Evolutionary conservation across 176 grass and related monocot genomes (phyloP).

Genomic region (Paspalum vaginatum): DNA sequence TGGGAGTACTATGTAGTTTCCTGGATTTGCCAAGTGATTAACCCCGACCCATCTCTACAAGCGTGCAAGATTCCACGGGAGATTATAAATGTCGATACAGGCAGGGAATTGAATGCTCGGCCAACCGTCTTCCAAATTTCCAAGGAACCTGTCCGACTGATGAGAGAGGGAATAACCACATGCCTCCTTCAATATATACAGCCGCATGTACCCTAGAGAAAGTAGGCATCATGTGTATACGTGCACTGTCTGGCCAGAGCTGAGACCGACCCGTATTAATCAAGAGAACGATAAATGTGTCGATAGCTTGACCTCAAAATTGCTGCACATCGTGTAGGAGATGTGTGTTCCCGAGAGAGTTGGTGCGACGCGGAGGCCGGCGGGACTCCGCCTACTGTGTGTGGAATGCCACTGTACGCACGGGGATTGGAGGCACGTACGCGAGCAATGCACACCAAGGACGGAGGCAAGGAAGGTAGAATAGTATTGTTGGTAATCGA

Average conservation of each 20-base stretch:
- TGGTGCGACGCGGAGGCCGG: background rate
- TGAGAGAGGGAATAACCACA: conserved; percentile 46
- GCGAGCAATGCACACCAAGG: conserved; percentile 35
- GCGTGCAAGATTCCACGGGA: conserved; percentile 47
- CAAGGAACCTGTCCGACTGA: conserved; percentile 42
- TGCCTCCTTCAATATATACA: conserved; percentile 42
- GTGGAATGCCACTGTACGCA: background rate
- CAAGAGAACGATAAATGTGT: conserved; percentile 41
- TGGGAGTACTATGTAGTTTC: no score
- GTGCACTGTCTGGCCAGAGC: background rate
- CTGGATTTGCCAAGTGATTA: conserved; percentile 19
- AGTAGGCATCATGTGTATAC: background rate
- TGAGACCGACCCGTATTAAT: conserved; percentile 14
- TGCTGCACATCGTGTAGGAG: conserved; percentile 41
- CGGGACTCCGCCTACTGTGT: background rate
- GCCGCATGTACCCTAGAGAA: conserved; percentile 62
- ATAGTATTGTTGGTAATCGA: no score
- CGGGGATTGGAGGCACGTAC: background rate
- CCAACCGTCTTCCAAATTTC: conserved; percentile 55
- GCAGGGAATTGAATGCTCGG: conserved; percentile 55
- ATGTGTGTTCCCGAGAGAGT: conserved; percentile 50
- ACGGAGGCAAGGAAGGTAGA: no score
- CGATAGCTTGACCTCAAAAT: conserved; percentile 57
- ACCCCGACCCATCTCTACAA: background rate
- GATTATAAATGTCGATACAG: conserved; percentile 31